Conservation (phyloP, 2,329 filamentous ascomycete genomes). For the Verruconis gallopava region DNA sequence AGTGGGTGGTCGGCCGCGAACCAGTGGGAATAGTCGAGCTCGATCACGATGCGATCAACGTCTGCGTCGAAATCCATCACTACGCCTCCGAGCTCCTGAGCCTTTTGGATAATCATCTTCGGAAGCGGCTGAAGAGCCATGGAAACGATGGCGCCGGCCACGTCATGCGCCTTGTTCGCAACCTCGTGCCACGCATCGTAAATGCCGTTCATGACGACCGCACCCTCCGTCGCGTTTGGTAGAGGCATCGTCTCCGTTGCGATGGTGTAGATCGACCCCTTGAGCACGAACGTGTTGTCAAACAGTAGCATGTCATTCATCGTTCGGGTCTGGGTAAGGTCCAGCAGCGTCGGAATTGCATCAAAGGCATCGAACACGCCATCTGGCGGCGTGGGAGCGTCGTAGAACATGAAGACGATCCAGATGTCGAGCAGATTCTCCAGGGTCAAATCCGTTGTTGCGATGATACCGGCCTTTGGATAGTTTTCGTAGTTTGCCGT, state of each 20-base stretch:
- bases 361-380: conserved; percentile 46
- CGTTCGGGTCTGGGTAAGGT: conserved; percentile 34
- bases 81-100: conserved; percentile 5
- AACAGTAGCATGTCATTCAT: conserved; percentile 34
- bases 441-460: conserved; percentile 38
- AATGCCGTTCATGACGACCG: conserved; percentile 18
- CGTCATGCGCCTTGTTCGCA: conserved; percentile 14
- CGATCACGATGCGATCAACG: conserved; percentile 32
- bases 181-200: conserved; percentile 21
- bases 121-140: conserved; percentile 25
- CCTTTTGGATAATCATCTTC: not conserved
- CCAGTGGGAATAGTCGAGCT: conserved; percentile 31
- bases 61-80: conserved; percentile 28
- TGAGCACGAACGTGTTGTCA: conserved; percentile 31
- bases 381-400: conserved; percentile 40
- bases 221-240: conserved; percentile 14
- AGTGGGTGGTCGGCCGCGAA: conserved; percentile 21
- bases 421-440: conserved; percentile 38
- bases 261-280: conserved; percentile 22
- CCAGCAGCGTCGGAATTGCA: conserved; percentile 29
- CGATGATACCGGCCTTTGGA: conserved; percentile 47
- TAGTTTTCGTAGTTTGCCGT: conserved; percentile 43
- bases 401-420: conserved; percentile 51
- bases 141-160: conserved; percentile 21
- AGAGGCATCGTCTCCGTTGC: conserved; percentile 22